Conservation (phyloP, 2,329 filamentous ascomycete species). For the Botrytis pseudocinerea region DNA sequence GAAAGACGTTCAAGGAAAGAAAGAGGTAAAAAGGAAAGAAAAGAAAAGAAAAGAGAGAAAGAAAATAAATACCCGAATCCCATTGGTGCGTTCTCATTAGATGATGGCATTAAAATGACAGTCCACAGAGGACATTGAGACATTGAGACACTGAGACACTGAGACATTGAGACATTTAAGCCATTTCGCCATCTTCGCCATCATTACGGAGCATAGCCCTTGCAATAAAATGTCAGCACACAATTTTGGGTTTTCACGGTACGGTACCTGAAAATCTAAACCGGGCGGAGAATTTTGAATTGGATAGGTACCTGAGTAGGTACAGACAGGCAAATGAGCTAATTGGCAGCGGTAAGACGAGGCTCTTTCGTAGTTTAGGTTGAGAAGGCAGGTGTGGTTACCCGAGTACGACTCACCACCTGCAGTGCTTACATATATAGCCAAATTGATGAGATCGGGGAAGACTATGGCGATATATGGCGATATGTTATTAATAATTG, state of each 20-base stretch:
- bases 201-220: background rate
- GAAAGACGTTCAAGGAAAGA: background rate
- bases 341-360: background rate
- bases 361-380: background rate
- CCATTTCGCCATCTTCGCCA: background rate
- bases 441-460: background rate
- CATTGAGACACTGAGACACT: background rate
- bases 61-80: background rate
- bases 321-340: background rate
- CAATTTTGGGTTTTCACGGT: background rate
- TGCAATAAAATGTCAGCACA: background rate
- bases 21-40: too few species aligned
- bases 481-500: background rate
- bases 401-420: conserved; percentile 1
- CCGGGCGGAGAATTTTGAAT: conserved; percentile 1
- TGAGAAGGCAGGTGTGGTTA: background rate
- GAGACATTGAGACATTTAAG: background rate
- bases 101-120: background rate
- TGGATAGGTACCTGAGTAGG: background rate
- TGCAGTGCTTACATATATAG: background rate
- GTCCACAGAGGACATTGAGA: background rate
- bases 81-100: background rate
- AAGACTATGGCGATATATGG: background rate
- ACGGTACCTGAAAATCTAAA: conserved; percentile 11
- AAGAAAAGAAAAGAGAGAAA: background rate